These are phyloP conservation scores for Globisporangium perplexum DNA, from an alignment of 352 stramenopile genomes.

Conservation along the genomic window DNA sequence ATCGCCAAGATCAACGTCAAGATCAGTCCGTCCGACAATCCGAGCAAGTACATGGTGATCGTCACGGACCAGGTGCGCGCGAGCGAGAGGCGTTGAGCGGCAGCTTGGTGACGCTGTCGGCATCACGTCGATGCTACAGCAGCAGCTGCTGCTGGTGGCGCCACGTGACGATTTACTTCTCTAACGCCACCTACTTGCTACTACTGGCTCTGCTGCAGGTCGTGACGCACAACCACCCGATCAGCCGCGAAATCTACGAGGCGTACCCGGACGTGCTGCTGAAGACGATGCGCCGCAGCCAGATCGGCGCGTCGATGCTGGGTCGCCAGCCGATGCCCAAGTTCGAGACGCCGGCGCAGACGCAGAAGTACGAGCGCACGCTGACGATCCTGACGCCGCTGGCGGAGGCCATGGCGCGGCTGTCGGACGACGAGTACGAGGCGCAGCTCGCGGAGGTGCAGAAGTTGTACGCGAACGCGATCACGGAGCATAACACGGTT, in stretches of 20 bases:
- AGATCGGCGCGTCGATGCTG: slow-evolving; percentile 55
- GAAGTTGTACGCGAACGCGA: slow-evolving; percentile 61
- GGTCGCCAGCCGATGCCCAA: slow-evolving; percentile 64
- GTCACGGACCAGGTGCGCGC: slow-evolving; percentile 76
- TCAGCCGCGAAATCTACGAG: slow-evolving; percentile 83
- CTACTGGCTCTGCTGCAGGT: slow-evolving; percentile 43
- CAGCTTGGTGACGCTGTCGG: too few species aligned
- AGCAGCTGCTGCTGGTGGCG: too few species aligned
- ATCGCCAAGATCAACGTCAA: slow-evolving; percentile 88
- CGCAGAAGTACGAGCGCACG: slow-evolving; percentile 77
- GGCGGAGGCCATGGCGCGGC: slow-evolving; percentile 66
- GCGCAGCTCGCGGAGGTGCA: slow-evolving; percentile 65
- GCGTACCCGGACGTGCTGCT: slow-evolving; percentile 79
- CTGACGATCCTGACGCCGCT: slow-evolving; percentile 57
- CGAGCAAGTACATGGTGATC: slow-evolving; percentile 85
- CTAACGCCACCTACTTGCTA: too few species aligned
- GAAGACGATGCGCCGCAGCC: slow-evolving; percentile 80
- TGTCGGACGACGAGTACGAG: slow-evolving; percentile 71
- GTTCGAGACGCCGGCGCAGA: slow-evolving; percentile 66
- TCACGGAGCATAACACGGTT: slow-evolving; percentile 53
- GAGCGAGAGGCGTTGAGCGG: too few species aligned
- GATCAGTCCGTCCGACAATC: slow-evolving; percentile 77
- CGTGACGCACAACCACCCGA: slow-evolving; percentile 79
- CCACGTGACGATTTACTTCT: too few species aligned
- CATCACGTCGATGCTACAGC: too few species aligned